Conservation (phyloP, 331 rosid genomes). For the Ulmus americana region DNA sequence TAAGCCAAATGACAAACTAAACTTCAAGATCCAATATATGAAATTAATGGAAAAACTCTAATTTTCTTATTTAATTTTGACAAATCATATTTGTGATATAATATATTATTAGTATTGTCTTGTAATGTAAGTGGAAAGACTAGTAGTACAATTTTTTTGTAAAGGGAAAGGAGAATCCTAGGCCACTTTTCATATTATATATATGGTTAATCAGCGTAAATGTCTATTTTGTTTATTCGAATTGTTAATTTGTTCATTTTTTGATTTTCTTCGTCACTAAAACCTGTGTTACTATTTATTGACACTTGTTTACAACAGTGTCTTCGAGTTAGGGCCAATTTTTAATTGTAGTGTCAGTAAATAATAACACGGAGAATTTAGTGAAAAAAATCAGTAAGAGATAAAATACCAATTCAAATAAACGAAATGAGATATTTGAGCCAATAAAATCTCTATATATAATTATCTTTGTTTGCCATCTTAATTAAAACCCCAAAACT, state of each 20-base stretch:
- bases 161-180: slow-evolving; percentile 43
- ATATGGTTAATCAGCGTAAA: too few species aligned
- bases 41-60: background rate
- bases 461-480: background rate
- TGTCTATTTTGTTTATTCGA: too few species aligned
- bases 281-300: too few species aligned
- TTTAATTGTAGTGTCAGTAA: too few species aligned
- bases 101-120: slow-evolving; percentile 30
- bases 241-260: too few species aligned
- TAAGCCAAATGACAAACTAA: background rate
- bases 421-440: too few species aligned
- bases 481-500: background rate
- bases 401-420: too few species aligned
- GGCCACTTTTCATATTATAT: slow-evolving; percentile 24
- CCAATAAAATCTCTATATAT: background rate
- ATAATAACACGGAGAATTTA: background rate
- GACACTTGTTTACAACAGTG: too few species aligned
- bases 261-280: too few species aligned
- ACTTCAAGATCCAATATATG: background rate
- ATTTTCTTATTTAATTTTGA: slow-evolving; percentile 16
- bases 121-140: slow-evolving; percentile 33
- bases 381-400: background rate
- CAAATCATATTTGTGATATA: slow-evolving; percentile 33
- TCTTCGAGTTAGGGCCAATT: too few species aligned
- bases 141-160: slow-evolving; percentile 23